Base-by-base conservation (phyloP, 306 rosid species). In the Arachis hypogaea region DNA sequence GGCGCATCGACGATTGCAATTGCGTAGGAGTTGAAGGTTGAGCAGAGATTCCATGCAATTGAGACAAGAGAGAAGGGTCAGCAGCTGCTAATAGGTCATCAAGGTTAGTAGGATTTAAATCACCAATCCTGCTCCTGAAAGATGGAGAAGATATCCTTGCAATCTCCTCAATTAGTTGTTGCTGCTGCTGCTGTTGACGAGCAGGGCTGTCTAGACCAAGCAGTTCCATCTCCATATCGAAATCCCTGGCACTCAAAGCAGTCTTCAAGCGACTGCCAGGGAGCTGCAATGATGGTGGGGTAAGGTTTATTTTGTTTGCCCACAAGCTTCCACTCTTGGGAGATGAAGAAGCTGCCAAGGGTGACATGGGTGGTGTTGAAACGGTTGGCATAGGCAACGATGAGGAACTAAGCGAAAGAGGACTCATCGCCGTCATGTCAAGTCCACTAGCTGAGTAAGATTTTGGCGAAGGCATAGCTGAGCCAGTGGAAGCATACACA, bases 381-480 rank as follows among this genome's bases (percentile, higher is more conserved):
- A 91, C 84, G 4, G 90, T 79, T 8, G 97, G 83, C 85, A 87
- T 77, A 1, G 97, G 84, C 83, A 89, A 3, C 51, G 97, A 81
- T 9, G 98, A 76, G 16, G 98, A 85, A 77, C 93, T 92, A 16
- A 86, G 95, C 82, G 93, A 71, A 76, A 88, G 55, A 0, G 99
- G 96, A 83, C 97, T 94, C 91, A 92, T 76, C 12, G 80, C 46
- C 0, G 95, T 74, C 89, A 90, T 84, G 81, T 94, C 99, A 2
- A 81, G 78, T 4, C 59, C 76, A 18, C 85, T 83, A 45, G 73
- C 71, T 0, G 89, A 81, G 66, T 74, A 83, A 45, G 97, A 92
- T 76, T 93, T 87, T 8, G 96, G 99, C 0, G 99, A 92, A 40
- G 99, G 99, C 97, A 95, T 87, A 59, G 97, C 99, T 3, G 99